These are phyloP conservation scores for Xerocomellus intermedius DNA, from an alignment of 768 basidiomycete species.

Conservation along the genomic window DNA sequence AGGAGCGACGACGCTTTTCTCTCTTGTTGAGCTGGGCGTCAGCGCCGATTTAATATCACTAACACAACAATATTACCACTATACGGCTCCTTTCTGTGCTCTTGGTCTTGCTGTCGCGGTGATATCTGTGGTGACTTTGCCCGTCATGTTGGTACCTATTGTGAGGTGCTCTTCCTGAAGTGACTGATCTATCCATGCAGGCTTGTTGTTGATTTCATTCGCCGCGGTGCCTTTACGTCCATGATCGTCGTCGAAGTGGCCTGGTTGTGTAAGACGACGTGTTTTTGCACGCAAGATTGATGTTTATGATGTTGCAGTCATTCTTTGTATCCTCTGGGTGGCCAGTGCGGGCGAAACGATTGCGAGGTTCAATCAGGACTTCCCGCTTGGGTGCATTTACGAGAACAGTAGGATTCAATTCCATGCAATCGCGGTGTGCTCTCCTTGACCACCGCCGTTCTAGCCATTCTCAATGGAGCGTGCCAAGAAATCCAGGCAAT, in stretches of 20 bases:
- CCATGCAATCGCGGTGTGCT: background rate
- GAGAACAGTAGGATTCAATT: constrained; percentile 1
- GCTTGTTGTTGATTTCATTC: constrained; percentile 33
- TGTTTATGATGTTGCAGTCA: constrained; percentile 15
- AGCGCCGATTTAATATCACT: constrained; percentile 28
- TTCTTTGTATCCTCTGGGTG: constrained; percentile 42
- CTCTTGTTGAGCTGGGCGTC: constrained; percentile 33
- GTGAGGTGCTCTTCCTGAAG: background rate
- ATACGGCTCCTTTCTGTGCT: constrained; percentile 22
- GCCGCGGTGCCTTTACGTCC: constrained; percentile 39
- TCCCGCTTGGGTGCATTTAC: constrained; percentile 12
- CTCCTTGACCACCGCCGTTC: background rate
- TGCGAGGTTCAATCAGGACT: background rate
- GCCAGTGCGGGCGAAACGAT: constrained; percentile 33
- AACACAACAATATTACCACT: constrained; percentile 3
- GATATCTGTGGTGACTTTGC: constrained; percentile 31
- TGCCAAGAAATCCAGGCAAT: constrained; percentile 34
- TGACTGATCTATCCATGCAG: constrained; percentile 22
- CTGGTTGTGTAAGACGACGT: constrained; percentile 35
- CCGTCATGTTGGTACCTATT: constrained; percentile 23
- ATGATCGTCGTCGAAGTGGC: constrained; percentile 37
- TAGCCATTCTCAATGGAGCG: constrained; percentile 11
- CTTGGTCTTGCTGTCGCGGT: constrained; percentile 30
- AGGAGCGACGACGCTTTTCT: constrained; percentile 23
- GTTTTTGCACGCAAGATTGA: background rate